A percentile compares a stretch with the other conserved stretches of the same genome.
phyloP scores from a whole-genome alignment of 2,329 filamentous ascomycete species.

The Moelleriella libera region DNA sequence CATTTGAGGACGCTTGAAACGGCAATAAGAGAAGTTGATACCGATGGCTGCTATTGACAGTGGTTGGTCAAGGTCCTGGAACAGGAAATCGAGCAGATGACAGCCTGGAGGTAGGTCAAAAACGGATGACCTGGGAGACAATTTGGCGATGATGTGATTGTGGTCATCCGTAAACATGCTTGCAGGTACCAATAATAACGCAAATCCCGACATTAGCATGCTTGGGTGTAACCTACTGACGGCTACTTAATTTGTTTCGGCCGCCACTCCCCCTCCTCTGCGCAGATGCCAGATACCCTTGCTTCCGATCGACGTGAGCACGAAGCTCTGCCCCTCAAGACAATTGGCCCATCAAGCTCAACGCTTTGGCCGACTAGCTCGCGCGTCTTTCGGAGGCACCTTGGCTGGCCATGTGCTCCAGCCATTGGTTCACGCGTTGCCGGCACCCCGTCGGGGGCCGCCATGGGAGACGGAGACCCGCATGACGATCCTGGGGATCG shows the following conservation, averaged over 20 bases:
- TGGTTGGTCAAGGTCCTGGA: not conserved
- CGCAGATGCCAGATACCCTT: not conserved
- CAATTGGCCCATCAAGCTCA: not conserved
- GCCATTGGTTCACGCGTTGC: slow-evolving; percentile 22
- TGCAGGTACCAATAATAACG: not conserved
- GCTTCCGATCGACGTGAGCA: not conserved
- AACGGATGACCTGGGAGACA: not conserved
- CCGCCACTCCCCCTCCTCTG: not conserved
- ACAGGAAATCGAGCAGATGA: not conserved
- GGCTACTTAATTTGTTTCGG: too few relatives aligned
- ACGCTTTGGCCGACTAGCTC: not conserved
- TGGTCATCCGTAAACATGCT: not conserved
- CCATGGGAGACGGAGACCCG: not conserved
- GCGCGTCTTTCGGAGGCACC: slow-evolving; percentile 11
- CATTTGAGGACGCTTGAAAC: not conserved
- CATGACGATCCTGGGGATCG: not conserved
- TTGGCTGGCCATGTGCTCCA: slow-evolving; percentile 23
- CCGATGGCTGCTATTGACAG: not conserved
- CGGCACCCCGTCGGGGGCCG: slow-evolving; percentile 1
- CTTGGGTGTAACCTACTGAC: too few relatives aligned
- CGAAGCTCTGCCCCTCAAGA: not conserved
- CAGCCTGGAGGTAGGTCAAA: not conserved
- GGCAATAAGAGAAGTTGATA: not conserved
- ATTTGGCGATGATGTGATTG: not conserved
- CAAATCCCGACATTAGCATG: too few relatives aligned